A percentile compares a stretch with the other conserved stretches of the same genome.
Evolutionary conservation across 176 grass and related monocot species (phyloP).

Genomic region (maize (Zea mays)): DNA sequence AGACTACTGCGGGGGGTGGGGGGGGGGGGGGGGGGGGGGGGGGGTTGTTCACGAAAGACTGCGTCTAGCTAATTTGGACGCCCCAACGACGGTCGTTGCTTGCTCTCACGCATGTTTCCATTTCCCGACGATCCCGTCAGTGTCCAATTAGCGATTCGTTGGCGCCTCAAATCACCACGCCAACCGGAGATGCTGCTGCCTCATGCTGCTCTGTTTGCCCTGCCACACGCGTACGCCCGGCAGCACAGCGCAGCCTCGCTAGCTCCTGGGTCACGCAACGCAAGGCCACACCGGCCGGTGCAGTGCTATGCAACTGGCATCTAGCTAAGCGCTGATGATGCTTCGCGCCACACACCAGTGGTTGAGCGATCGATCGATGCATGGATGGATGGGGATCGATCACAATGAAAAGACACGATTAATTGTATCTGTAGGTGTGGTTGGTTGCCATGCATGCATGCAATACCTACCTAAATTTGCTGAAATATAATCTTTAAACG

Average conservation of each 20-base stretch:
- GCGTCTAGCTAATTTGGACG: background rate
- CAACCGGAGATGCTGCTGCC: background rate
- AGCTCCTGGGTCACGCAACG: constrained; percentile 28
- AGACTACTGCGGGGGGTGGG: background rate
- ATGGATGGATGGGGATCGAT: background rate
- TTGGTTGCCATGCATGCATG: constrained; percentile 28
- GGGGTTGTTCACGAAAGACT: background rate
- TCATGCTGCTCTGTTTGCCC: background rate
- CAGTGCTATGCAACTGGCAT: constrained; percentile 36
- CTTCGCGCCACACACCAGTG: constrained; percentile 20
- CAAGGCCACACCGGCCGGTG: background rate
- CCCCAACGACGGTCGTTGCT: background rate
- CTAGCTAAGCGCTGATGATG: constrained; percentile 9
- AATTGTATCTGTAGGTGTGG: constrained; percentile 17
- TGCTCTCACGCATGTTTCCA: background rate
- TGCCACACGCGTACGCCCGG: background rate
- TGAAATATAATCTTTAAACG: constrained; percentile 8
- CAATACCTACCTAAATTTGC: constrained; percentile 24
- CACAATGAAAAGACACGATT: constrained; percentile 8
- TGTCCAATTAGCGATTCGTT: constrained; percentile 16
- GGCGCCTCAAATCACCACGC: constrained; percentile 50
- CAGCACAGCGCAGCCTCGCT: background rate
- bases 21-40: no score
- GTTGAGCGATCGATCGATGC: background rate
- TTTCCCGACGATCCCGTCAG: background rate